phyloP scores from a whole-genome alignment of 306 rosid genomes.

The Ammopiptanthus mongolicus region DNA sequence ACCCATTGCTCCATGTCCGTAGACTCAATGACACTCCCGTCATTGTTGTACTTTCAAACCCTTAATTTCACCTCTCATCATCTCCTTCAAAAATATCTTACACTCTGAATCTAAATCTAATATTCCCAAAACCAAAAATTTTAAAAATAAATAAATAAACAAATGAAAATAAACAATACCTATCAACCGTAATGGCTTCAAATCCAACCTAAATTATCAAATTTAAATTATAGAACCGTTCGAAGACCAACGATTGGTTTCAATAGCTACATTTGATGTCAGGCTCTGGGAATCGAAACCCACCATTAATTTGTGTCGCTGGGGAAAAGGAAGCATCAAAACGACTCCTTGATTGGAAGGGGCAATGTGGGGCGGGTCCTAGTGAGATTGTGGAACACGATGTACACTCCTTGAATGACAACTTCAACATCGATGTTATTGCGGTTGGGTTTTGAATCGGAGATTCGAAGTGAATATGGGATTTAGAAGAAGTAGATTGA shows the following conservation, averaged over 20 bases:
- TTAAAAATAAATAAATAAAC: background rate
- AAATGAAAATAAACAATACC: background rate
- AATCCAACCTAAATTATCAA: constrained; percentile 15
- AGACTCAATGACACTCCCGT: constrained; percentile 89
- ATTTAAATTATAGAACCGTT: constrained; percentile 5
- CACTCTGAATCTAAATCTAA: constrained; percentile 23
- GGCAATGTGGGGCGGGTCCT: background rate
- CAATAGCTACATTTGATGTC: background rate
- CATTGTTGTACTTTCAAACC: constrained; percentile 61
- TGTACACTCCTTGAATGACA: background rate
- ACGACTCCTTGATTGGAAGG: constrained; percentile 17
- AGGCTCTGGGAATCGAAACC: constrained; percentile 7
- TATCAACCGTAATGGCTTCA: constrained; percentile 20
- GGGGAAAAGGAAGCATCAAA: background rate
- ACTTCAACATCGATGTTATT: constrained; percentile 3
- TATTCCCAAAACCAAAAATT: background rate
- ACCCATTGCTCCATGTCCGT: constrained; percentile 72
- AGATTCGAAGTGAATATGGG: constrained; percentile 6
- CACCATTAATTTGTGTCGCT: background rate
- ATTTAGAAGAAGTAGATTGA: constrained; percentile 24
- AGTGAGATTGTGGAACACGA: background rate
- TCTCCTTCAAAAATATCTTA: no score
- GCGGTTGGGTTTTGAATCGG: constrained; percentile 23
- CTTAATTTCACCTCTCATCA: constrained; percentile 49
- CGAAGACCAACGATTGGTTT: background rate